Percentiles rank a stretch among this genome's conserved stretches.
Conservation (phyloP, 148 eudicot species). For the Gaultheria prostrata region DNA sequence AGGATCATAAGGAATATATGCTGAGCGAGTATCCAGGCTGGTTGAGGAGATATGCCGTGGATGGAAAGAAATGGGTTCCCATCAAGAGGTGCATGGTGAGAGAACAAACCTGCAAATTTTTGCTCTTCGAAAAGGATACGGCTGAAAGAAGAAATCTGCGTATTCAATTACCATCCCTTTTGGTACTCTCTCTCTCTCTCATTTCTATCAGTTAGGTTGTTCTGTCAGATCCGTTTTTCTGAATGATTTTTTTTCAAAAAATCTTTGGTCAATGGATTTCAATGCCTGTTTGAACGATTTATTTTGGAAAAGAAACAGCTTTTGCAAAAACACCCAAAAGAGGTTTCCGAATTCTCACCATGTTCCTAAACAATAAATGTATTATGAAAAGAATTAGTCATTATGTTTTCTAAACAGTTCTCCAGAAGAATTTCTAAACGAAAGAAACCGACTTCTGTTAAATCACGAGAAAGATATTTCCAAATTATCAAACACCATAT, state of each 20-base stretch:
- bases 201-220: neutral
- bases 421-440: neutral
- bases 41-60: neutral
- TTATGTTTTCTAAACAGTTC: neutral
- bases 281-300: neutral
- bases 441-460: neutral
- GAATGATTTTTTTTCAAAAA: neutral
- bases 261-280: neutral
- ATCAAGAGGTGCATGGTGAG: constrained; percentile 7
- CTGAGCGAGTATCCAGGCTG: neutral
- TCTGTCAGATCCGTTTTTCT: neutral
- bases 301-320: neutral
- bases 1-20: constrained; percentile 4
- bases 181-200: neutral
- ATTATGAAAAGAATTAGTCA: neutral
- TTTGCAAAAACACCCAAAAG: neutral
- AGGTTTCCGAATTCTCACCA: neutral
- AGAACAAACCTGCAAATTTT: neutral
- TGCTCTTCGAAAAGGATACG: neutral
- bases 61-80: constrained; percentile 1
- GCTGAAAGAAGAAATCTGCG: neutral
- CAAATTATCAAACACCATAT: too few relatives aligned
- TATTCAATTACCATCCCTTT: neutral
- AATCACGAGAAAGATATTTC: neutral
- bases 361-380: neutral